Base-by-base conservation (phyloP, 2,329 filamentous ascomycete genomes). In the Fusarium napiforme region DNA sequence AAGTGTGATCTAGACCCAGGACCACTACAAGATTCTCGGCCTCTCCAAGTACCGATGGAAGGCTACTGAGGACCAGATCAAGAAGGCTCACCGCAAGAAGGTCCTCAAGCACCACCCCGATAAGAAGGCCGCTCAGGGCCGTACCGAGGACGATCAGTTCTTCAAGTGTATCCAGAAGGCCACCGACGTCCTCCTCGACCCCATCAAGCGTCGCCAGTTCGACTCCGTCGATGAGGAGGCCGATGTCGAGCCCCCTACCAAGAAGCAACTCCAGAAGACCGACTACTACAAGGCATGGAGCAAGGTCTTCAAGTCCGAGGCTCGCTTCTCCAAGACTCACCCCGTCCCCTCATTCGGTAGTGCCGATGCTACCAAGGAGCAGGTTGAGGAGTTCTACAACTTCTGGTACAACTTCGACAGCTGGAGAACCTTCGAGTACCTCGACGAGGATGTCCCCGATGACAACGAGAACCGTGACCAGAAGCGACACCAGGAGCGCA, bases 131-230 rank as follows among this genome's bases (percentile, higher is more conserved):
- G 96, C 96, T 34, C 90, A 92, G 53, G 96, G 96, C 71, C 89
- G 90, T 79, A 89, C 90, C 77, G 95, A 98, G 79, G 96, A 98
- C 84, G 96, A 99, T 84, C 94, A 93, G 83, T 99, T 99, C 89
- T 99, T 99, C 93, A 99, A 99, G 90, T 99, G 97, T 85, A 99
- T 99, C 83, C 97, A 99, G 83, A 98, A 98, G 85, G 96, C 96
- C 65, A 96, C 93, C 78, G 96, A 99, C 80, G 89, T 98, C 59
- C 93, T 99, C 23, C 90, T 94, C 62, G 96, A 99, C 86, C 96
- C 96, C 58, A 88, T 92, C 82, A 97, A 94, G 87, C 93, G 96
- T 71, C 92, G 95, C 67, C 96, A 99, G 85, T 99, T 93, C 85
- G 96, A 99, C 84, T 97, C 94, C 5, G 95, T 98, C 70, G 96